These are phyloP conservation scores for Euphrasia confusa DNA, from an alignment of 257 asterid genomes.

Conservation along the genomic window DNA sequence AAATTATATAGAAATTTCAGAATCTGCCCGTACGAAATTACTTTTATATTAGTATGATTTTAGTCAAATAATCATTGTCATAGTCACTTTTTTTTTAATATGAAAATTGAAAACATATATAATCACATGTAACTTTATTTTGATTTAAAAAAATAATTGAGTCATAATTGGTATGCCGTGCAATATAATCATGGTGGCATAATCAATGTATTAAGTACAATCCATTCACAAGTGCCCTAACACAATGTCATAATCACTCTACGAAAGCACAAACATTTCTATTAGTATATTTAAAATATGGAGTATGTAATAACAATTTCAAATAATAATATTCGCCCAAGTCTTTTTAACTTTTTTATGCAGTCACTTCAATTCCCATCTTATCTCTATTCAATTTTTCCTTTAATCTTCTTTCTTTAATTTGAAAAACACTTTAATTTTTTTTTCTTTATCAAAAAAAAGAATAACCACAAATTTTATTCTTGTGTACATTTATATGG, in stretches of 20 bases:
- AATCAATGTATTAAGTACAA: neutral
- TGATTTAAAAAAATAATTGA: neutral
- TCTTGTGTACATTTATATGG: no score
- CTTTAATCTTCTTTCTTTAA: neutral
- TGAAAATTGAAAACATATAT: no score
- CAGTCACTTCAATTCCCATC: slow-evolving; percentile 4
- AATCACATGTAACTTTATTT: neutral
- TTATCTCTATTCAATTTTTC: slow-evolving; percentile 17
- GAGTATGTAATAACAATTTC: no score
- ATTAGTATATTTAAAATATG: no score
- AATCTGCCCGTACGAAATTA: no score
- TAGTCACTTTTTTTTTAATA: no score
- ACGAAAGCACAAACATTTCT: no score
- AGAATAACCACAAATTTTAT: no score
- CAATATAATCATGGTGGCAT: neutral
- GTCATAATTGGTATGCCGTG: neutral
- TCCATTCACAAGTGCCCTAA: neutral
- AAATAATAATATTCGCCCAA: no score
- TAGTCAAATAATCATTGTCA: neutral
- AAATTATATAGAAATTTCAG: no score
- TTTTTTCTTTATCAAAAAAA: neutral
- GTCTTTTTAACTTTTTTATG: no score
- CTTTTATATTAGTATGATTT: neutral
- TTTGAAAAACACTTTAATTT: neutral
- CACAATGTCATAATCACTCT: neutral